Conservation (phyloP, 2,329 filamentous ascomycete genomes). For the Neofusicoccum parvum region DNA sequence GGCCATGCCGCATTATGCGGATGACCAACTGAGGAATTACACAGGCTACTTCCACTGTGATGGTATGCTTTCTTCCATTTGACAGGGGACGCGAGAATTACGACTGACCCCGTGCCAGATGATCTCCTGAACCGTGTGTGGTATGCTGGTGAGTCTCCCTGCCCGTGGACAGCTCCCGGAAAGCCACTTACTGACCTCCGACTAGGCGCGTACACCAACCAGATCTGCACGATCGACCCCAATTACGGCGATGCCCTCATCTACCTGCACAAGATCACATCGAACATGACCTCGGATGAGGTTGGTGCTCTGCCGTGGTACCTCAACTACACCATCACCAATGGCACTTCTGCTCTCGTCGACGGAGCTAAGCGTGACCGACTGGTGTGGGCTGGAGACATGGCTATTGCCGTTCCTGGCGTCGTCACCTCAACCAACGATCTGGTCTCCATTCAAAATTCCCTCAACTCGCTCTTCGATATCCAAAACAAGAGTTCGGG, state of each 20-base stretch:
- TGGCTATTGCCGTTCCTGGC: constrained; percentile 52
- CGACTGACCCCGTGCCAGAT: constrained; percentile 29
- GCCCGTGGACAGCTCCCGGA: neutral
- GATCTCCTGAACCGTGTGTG: constrained; percentile 48
- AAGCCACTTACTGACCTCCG: neutral
- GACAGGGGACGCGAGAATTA: neutral
- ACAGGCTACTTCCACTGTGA: constrained; percentile 48
- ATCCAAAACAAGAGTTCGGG: constrained; percentile 33
- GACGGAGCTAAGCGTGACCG: constrained; percentile 48
- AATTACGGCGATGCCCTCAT: constrained; percentile 39
- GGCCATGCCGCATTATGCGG: constrained; percentile 35
- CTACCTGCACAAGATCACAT: constrained; percentile 28
- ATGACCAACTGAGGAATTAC: constrained; percentile 39
- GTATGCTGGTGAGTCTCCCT: constrained; percentile 40
- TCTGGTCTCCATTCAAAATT: constrained; percentile 50
- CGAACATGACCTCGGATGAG: constrained; percentile 33
- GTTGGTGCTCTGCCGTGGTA: constrained; percentile 39
- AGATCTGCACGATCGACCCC: constrained; percentile 43
- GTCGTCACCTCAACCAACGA: constrained; percentile 42
- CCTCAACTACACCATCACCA: constrained; percentile 42
- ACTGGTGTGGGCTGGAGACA: constrained; percentile 52
- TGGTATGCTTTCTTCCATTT: constrained; percentile 27
- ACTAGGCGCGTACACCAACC: constrained; percentile 41
- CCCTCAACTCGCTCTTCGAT: constrained; percentile 30
- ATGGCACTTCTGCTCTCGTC: constrained; percentile 40